phyloP scores from a whole-genome alignment of 1,139 yeast species.

The Saccharomycopsis hybrid region DNA sequence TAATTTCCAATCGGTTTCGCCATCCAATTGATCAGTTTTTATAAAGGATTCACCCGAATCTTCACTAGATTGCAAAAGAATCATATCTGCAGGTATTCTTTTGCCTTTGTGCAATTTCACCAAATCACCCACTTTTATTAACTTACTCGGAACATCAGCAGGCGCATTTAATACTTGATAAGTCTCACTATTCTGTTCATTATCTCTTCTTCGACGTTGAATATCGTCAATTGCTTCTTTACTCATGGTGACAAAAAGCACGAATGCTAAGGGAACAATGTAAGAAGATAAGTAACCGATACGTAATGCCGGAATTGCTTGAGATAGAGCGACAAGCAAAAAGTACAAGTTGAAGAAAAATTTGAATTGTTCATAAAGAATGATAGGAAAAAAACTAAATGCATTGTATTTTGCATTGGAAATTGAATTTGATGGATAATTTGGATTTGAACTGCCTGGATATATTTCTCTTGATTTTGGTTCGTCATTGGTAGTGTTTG shows the following conservation, averaged over 20 bases:
- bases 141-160: constrained; percentile 48
- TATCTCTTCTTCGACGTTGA: constrained; percentile 81
- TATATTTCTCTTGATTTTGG: constrained; percentile 32
- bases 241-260: constrained; percentile 83
- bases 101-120: constrained; percentile 76
- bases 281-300: constrained; percentile 93
- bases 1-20: constrained; percentile 98
- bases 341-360: constrained; percentile 93
- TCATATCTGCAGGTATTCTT: constrained; percentile 89
- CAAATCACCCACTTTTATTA: constrained; percentile 79
- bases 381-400: constrained; percentile 78
- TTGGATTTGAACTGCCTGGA: constrained; percentile 34
- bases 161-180: constrained; percentile 54
- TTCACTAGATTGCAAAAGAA: constrained; percentile 79
- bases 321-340: constrained; percentile 87
- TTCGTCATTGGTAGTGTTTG: no score
- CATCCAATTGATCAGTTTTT: constrained; percentile 95
- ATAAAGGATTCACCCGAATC: constrained; percentile 83
- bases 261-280: constrained; percentile 90
- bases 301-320: constrained; percentile 82
- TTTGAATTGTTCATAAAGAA: constrained; percentile 92
- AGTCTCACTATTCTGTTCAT: constrained; percentile 77
- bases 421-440: constrained; percentile 71
- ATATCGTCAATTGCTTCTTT: constrained; percentile 96
- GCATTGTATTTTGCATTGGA: constrained; percentile 95